A percentile compares a stretch with the other conserved stretches of the same genome.
phyloP scores from a whole-genome alignment of 352 stramenopile genomes.

The Globisporangium yorkense region DNA sequence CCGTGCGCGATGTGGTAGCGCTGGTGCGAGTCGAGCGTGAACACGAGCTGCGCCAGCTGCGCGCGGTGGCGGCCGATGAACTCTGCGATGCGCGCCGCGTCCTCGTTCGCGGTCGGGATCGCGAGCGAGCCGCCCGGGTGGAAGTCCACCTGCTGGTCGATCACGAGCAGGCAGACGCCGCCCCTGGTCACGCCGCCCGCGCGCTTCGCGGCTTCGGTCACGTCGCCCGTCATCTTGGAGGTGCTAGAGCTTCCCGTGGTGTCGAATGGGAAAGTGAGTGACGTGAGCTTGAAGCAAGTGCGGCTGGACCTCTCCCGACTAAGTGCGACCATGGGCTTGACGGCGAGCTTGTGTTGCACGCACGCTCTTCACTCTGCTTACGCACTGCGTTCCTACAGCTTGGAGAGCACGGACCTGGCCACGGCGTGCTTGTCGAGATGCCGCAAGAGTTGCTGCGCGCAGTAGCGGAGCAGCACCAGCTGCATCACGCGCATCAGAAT shows the following conservation, averaged over 20 bases:
- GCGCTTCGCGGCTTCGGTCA: constrained; percentile 30
- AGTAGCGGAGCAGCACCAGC: constrained; percentile 50
- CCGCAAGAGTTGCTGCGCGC: constrained; percentile 41
- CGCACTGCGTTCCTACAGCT: constrained; percentile 3
- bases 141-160: constrained; percentile 96
- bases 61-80: constrained; percentile 75
- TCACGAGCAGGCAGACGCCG: constrained; percentile 85
- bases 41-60: constrained; percentile 81
- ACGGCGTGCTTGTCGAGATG: constrained; percentile 29
- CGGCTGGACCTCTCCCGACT: constrained; percentile 2
- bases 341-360: too few species aligned
- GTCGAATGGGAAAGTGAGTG: not conserved
- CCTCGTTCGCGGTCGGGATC: constrained; percentile 90
- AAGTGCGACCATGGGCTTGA: not conserved
- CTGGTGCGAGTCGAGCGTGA: constrained; percentile 97
- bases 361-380: not conserved
- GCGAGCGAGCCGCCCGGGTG: constrained; percentile 92
- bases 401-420: constrained; percentile 12
- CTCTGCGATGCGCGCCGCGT: constrained; percentile 84
- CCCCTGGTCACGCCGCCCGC: constrained; percentile 31
- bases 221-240: constrained; percentile 17
- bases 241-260: not conserved
- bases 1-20: constrained; percentile 94
- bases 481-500: constrained; percentile 49
- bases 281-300: not conserved